Base-by-base conservation (phyloP, 306 rosid species). In the Vigna mungo region DNA sequence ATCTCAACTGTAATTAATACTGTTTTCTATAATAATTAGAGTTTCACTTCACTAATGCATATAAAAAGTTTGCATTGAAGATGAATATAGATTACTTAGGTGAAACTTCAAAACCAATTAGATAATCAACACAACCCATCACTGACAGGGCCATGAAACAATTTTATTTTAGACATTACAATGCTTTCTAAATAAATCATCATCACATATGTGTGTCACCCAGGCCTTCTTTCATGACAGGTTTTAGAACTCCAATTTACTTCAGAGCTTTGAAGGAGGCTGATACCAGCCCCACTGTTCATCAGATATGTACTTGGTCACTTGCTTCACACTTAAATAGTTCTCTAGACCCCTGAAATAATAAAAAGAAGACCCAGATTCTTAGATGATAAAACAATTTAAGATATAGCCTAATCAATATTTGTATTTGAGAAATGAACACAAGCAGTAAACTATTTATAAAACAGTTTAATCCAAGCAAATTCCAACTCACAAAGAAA, bases 221-320 rank as follows among this genome's bases (percentile, higher is more conserved):
- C 74, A 47, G 78, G 46, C 60, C 59, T 81, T 77, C 76, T 65
- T 83, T 21, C 25, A 36, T 51, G 67, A 2, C 39, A 27, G 7
- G 20, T 34, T 51, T 68, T 34, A 74, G 36, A 79, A 61, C 78
- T 3, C 37, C 46, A 49, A 76, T 52, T 64, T 55, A 34, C 49
- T 48, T 90, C 87, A 94, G 83, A 92, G 84, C 85, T 85, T 92
- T 71, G 97, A 89, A 80, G 98, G 97, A 48, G 90, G 77, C 53
- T 72, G 64, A 82, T 94, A 94, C 98, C 98, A 94, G 52, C 96
- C 96, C 98, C 98, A 94, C 21, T 85, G 91, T 18, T 92, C 98
- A 76, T 87, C 78, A 15, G 98, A 89, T 39, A 85, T 74, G 61
- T 92, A 92, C 43, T 43, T 85, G 2, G 97, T 94, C 62, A 94